phyloP scores from a whole-genome alignment of 495 filamentous ascomycete species.

The Neurospora pannonica region DNA sequence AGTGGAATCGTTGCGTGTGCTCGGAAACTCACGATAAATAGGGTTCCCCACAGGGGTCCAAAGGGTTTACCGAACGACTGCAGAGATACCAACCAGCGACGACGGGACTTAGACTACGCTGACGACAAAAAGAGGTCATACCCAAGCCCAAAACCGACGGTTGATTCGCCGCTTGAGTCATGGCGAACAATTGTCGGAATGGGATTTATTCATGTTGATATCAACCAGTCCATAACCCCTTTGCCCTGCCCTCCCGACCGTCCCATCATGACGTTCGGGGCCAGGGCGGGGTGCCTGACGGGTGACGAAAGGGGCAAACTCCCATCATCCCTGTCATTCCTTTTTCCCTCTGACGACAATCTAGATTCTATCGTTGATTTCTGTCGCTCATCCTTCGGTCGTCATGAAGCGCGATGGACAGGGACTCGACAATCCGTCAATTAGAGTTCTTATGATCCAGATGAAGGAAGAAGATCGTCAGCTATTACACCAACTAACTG shows the following conservation, averaged over 20 bases:
- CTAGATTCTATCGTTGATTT: not conserved
- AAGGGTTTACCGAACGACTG: not conserved
- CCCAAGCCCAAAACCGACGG: not conserved
- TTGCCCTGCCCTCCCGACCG: not conserved
- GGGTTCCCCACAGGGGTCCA: not conserved
- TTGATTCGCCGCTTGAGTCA: not conserved
- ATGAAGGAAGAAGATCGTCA: not conserved
- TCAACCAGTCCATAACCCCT: not conserved
- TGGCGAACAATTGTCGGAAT: not conserved
- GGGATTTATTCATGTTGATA: not conserved
- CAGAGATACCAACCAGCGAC: not conserved
- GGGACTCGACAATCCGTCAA: not conserved
- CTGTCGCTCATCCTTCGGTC: not conserved
- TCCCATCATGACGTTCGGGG: not conserved
- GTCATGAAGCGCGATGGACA: not conserved
- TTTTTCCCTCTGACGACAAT: not conserved
- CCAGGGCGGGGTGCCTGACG: not conserved
- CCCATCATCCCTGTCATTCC: not conserved
- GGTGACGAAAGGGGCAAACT: not conserved
- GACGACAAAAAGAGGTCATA: not conserved
- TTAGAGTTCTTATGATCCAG: not conserved
- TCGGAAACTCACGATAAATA: not conserved
- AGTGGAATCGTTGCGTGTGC: not conserved
- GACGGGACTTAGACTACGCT: not conserved
- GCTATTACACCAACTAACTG: not conserved